Evolutionary conservation across 805 yeast species (phyloP).

Genomic region (Huiozyma naganishii): DNA sequence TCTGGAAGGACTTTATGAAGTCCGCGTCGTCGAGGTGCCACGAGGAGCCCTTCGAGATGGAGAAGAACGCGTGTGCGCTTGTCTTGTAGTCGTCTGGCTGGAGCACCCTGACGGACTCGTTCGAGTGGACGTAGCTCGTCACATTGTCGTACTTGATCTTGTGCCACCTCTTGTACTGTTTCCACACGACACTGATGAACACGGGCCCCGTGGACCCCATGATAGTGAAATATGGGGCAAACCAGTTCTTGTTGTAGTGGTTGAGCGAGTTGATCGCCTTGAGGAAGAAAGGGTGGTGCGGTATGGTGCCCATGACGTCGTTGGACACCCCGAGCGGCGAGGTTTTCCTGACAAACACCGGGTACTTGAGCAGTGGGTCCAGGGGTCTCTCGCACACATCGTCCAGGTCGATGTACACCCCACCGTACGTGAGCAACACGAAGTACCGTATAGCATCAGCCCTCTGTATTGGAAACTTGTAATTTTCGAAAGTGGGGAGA

Average conservation of each 20-base stretch:
- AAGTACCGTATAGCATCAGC: constrained; percentile 89
- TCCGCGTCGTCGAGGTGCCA: constrained; percentile 89
- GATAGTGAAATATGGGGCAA: constrained; percentile 78
- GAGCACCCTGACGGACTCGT: constrained; percentile 41
- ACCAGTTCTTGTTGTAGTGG: constrained; percentile 60
- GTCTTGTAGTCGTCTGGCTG: constrained; percentile 63
- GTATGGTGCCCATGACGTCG: constrained; percentile 85
- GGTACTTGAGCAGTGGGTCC: constrained; percentile 68
- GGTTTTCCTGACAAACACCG: constrained; percentile 79
- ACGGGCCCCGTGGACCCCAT: constrained; percentile 92
- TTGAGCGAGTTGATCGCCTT: constrained; percentile 55
- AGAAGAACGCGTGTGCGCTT: constrained; percentile 49
- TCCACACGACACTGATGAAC: constrained; percentile 75
- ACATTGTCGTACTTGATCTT: constrained; percentile 32
- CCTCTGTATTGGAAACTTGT: constrained; percentile 71
- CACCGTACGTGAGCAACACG: constrained; percentile 72
- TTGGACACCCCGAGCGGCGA: constrained; percentile 84
- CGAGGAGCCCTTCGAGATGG: constrained; percentile 70
- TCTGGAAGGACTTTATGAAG: constrained; percentile 57
- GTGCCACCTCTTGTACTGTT: constrained; percentile 71
- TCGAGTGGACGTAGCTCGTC: constrained; percentile 18
- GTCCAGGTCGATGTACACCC: constrained; percentile 79
- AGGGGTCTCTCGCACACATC: constrained; percentile 70
- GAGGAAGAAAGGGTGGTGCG: constrained; percentile 72
- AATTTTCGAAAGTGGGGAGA: constrained; percentile 60